phyloP scores from a whole-genome alignment of 116 monocot genomes.

The Dioscorea cayenensis region DNA sequence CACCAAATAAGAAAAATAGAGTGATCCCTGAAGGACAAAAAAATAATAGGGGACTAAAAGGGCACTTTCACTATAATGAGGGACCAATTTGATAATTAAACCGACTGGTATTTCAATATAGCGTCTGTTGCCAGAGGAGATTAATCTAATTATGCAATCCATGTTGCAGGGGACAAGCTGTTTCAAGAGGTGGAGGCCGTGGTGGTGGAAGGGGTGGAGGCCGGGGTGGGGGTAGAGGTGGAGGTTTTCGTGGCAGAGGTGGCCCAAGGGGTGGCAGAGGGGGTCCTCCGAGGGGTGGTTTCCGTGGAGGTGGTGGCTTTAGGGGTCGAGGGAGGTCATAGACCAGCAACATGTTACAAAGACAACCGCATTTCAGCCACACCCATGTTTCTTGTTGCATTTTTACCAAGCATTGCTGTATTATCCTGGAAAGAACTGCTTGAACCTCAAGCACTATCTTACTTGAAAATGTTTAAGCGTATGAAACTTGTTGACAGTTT shows the following conservation, averaged over 20 bases:
- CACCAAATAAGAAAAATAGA: too few relatives aligned
- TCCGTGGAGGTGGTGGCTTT: conserved; percentile 25
- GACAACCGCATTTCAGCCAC: background rate
- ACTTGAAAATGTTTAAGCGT: conserved; percentile 24
- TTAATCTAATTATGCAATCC: too few relatives aligned
- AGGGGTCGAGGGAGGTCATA: conserved; percentile 49
- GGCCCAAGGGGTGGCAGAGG: conserved; percentile 38
- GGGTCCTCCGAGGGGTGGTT: conserved; percentile 24
- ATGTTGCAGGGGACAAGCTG: conserved; percentile 22
- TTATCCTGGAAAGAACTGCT: background rate
- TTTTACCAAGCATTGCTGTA: too few relatives aligned
- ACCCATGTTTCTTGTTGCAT: background rate
- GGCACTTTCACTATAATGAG: too few relatives aligned
- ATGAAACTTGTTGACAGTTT: conserved; percentile 63
- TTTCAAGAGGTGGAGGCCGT: conserved; percentile 44
- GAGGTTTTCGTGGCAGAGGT: conserved; percentile 34
- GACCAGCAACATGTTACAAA: background rate
- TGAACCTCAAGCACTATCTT: too few relatives aligned
- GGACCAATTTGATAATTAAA: too few relatives aligned
- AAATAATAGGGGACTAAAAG: too few relatives aligned
- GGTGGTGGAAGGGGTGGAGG: conserved; percentile 42
- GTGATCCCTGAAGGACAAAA: too few relatives aligned
- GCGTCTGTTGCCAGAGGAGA: background rate
- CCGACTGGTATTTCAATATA: background rate
- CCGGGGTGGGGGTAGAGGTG: conserved; percentile 23